These are phyloP conservation scores for Chrysoporthe deuterocubensis DNA, from an alignment of 2,329 filamentous ascomycete genomes.

Conservation along the genomic window DNA sequence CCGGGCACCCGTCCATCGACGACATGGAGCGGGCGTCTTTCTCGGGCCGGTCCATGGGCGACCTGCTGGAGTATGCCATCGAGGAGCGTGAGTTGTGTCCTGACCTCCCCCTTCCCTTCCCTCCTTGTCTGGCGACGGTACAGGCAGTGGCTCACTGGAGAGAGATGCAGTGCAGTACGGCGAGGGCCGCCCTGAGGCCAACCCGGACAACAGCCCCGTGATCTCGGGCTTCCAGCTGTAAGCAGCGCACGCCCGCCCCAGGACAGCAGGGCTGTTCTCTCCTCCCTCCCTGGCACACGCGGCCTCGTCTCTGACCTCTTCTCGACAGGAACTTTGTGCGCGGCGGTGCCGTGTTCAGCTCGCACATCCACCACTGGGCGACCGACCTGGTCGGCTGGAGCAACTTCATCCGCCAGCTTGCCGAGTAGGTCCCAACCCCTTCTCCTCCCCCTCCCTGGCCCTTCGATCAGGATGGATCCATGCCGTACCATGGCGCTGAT, in stretches of 20 bases:
- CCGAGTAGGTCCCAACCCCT: constrained; percentile 34
- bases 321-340: constrained; percentile 40
- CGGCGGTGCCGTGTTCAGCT: constrained; percentile 46
- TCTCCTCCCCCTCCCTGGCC: neutral
- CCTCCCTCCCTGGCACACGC: no score
- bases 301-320: neutral
- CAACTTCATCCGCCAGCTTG: constrained; percentile 42
- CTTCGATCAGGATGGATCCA: neutral
- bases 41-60: constrained; percentile 29
- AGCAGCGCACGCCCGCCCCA: neutral
- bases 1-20: constrained; percentile 32
- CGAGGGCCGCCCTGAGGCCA: constrained; percentile 41
- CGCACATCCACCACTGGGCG: constrained; percentile 47
- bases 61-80: constrained; percentile 19
- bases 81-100: constrained; percentile 16
- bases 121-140: neutral
- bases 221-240: constrained; percentile 42
- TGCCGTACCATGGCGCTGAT: neutral
- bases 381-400: constrained; percentile 48
- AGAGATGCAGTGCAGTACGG: constrained; percentile 29
- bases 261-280: no score
- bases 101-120: no score
- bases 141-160: neutral
- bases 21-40: constrained; percentile 35
- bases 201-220: constrained; percentile 39